Evolutionary conservation across 192 early-diverging fungal species (phyloP).

Genomic region (Haplosporangium gracile): DNA sequence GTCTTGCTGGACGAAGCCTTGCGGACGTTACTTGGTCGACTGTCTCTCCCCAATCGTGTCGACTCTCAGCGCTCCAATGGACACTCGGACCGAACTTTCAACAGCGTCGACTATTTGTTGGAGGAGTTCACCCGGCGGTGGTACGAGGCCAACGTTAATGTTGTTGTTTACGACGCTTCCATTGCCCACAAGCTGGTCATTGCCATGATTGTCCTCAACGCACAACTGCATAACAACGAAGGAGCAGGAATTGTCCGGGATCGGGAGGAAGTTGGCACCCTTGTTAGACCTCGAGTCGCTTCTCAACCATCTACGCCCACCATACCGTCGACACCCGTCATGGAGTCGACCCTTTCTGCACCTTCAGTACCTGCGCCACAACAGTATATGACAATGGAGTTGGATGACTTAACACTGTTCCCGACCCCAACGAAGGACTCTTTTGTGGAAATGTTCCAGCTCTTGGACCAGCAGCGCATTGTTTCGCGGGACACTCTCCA

Average conservation of each 20-base stretch:
- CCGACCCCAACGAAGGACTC: constrained; percentile 35
- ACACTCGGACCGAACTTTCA: constrained; percentile 19
- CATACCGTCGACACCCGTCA: constrained; percentile 41
- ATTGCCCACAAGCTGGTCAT: constrained; percentile 71
- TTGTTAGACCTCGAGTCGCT: constrained; percentile 33
- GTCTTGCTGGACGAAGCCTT: constrained; percentile 71
- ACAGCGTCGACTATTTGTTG: constrained; percentile 63
- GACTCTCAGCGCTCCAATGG: constrained; percentile 10
- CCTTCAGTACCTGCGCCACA: constrained; percentile 7
- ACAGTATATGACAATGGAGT: constrained; percentile 35
- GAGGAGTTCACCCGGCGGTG: constrained; percentile 74
- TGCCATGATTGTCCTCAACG: constrained; percentile 74
- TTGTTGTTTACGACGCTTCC: constrained; percentile 65
- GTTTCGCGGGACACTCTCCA: constrained; percentile 34
- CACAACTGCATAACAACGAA: constrained; percentile 67
- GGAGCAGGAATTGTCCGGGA: constrained; percentile 41
- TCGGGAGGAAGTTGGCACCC: constrained; percentile 40
- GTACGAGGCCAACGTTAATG: constrained; percentile 72
- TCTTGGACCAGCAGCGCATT: constrained; percentile 49
- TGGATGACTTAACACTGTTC: constrained; percentile 42
- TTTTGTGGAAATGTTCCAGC: constrained; percentile 50
- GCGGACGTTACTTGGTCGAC: constrained; percentile 65
- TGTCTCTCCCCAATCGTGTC: constrained; percentile 67
- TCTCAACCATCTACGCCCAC: constrained; percentile 53
- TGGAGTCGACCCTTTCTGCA: constrained; percentile 21